A percentile compares a stretch with the other conserved stretches of the same genome.
Evolutionary conservation across 306 rosid species (phyloP).

Genomic region (Castanea mollissima): DNA sequence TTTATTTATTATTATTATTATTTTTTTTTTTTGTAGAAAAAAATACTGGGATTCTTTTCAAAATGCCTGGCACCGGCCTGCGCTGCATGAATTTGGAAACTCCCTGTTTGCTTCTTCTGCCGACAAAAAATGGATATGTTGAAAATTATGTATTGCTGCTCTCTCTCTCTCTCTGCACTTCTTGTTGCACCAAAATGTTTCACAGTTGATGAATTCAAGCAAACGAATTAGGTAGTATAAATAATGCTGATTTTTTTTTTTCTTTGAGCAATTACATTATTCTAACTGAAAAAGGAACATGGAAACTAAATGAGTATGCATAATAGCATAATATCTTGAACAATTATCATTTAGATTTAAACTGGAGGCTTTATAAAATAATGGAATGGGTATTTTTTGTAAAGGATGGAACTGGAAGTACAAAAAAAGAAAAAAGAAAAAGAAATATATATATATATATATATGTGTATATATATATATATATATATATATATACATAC

Average conservation of each 20-base stretch:
- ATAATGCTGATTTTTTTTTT: background rate
- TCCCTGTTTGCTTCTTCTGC: background rate
- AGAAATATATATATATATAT: too few species aligned
- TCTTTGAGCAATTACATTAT: background rate
- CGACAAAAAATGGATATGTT: too few species aligned
- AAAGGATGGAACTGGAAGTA: too few species aligned
- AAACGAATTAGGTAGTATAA: background rate
- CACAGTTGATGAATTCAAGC: background rate
- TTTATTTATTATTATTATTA: background rate
- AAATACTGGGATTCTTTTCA: slow-evolving; percentile 69
- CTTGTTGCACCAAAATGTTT: background rate
- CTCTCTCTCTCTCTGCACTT: background rate
- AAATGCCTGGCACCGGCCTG: slow-evolving; percentile 84
- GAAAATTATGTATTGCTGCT: background rate
- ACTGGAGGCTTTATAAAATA: too few species aligned
- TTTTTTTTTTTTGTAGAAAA: slow-evolving; percentile 47
- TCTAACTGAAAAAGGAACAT: too few species aligned
- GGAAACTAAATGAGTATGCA: too few species aligned
- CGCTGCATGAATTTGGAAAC: slow-evolving; percentile 40
- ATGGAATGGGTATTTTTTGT: too few species aligned
- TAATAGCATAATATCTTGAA: too few species aligned
- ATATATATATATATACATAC: too few species aligned
- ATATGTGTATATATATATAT: too few species aligned
- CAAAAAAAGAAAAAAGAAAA: too few species aligned
- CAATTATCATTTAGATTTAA: too few species aligned